These are phyloP conservation scores for Knoxia roxburghii DNA, from an alignment of 257 asterid species.

Conservation along the genomic window DNA sequence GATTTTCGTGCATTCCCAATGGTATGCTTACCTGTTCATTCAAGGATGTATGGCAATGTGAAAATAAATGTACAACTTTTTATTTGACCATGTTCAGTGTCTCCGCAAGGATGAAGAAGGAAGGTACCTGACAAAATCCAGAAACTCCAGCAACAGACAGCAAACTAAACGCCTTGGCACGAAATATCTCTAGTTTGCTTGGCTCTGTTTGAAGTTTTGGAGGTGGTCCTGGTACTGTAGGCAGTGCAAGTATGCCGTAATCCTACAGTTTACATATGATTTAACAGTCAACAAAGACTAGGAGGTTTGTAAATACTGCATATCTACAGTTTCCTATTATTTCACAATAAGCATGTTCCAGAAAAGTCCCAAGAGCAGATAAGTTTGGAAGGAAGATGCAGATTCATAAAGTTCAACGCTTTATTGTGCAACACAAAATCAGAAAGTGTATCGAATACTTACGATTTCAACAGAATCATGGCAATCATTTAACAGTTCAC, in stretches of 20 bases:
- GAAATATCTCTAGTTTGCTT: slow-evolving; percentile 49
- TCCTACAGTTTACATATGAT: slow-evolving; percentile 32
- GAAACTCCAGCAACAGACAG: slow-evolving; percentile 86
- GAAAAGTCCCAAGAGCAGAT: not conserved
- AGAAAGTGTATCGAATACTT: not conserved
- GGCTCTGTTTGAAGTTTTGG: slow-evolving; percentile 71
- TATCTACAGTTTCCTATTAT: not conserved
- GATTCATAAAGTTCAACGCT: not conserved
- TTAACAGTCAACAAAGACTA: not conserved
- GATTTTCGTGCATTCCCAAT: slow-evolving; percentile 54
- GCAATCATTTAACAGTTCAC: not conserved
- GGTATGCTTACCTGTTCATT: slow-evolving; percentile 73
- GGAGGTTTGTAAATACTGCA: not conserved
- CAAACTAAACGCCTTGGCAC: slow-evolving; percentile 82
- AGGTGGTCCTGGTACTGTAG: slow-evolving; percentile 88
- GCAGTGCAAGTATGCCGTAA: slow-evolving; percentile 64
- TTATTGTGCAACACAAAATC: not conserved
- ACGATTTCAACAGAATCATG: not conserved
- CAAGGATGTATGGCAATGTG: slow-evolving; percentile 3
- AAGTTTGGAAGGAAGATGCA: not conserved
- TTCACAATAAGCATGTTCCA: not conserved
- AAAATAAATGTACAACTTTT: not conserved
- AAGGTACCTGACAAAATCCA: slow-evolving; percentile 78
- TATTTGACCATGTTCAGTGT: not conserved
- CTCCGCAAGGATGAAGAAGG: slow-evolving; percentile 11